phyloP scores from a whole-genome alignment of 768 basidiomycete genomes.

The Tricholoma furcatifolium region DNA sequence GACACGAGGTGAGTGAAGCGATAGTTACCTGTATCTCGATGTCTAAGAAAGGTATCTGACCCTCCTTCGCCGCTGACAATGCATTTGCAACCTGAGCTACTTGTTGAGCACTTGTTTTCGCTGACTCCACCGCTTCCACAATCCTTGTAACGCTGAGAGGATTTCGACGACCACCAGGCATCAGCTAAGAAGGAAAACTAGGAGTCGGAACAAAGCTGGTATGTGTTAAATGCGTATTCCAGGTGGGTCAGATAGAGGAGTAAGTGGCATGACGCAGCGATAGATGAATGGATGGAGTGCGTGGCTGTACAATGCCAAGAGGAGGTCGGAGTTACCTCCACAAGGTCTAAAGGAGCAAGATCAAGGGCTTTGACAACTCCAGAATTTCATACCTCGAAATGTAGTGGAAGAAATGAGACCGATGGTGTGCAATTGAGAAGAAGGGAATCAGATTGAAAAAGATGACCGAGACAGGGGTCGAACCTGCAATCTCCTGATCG shows the following conservation, averaged over 20 bases:
- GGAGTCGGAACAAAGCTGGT: not conserved
- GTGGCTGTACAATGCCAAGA: too few species aligned
- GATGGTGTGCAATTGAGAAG: too few species aligned
- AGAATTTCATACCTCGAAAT: too few species aligned
- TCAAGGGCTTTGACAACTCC: too few species aligned
- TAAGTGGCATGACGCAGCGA: too few species aligned
- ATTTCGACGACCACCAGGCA: slow-evolving; percentile 29
- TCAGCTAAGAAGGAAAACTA: not conserved
- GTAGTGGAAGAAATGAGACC: too few species aligned
- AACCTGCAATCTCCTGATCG: slow-evolving; percentile 80
- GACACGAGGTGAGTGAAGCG: not conserved
- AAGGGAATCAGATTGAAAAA: too few species aligned
- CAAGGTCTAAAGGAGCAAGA: too few species aligned
- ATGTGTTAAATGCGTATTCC: too few species aligned
- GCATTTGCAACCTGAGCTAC: slow-evolving; percentile 29
- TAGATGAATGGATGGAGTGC: too few species aligned
- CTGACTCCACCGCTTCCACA: slow-evolving; percentile 29
- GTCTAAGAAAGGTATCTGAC: slow-evolving; percentile 52
- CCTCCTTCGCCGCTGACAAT: slow-evolving; percentile 29
- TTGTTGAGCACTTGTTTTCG: slow-evolving; percentile 31
- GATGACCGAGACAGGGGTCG: slow-evolving; percentile 53
- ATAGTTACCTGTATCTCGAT: slow-evolving; percentile 50
- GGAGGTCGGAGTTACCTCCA: too few species aligned
- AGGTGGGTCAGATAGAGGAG: too few species aligned
- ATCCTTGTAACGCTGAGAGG: slow-evolving; percentile 35